Evolutionary conservation across 176 grass and related monocot species (phyloP), one percentile per base, ranked within the genome.

Genomic region (Avena eriantha): DNA sequence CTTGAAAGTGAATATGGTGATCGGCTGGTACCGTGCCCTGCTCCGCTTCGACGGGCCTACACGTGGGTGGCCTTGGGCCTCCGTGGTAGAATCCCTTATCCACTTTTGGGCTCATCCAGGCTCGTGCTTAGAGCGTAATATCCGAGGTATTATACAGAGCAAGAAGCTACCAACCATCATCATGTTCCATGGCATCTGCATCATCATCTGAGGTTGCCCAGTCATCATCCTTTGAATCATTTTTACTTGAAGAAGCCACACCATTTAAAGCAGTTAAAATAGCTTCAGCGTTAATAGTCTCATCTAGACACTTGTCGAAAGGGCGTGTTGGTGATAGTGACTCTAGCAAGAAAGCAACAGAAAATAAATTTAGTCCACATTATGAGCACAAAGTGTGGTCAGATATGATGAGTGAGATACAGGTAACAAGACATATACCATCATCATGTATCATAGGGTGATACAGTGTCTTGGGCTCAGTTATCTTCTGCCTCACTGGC

Each of bases 401-500:
- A 51, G 8, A 21, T 54, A 69, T 36, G 56, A 78, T 58, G 17
- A 73, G 23, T 58, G 17, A 73, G 23, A 85, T 35, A 12, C 9
- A 89, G 50, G 81, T 84, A 69, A 82, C 81, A 87, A 81, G 35
- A 22, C 12, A 80, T 67, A 35, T 91, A 98, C 96, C 93, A 46
- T 98, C 96, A 74, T 98, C 90, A 77, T 97, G 93, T 72, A 96
- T 88, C 93, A 98, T 98, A 83, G 85, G 93, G 82, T 94, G 94
- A 76, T 93, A 98, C 16, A 93, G 96, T 82, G 96, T 98, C 85
- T 96, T 98, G 48, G 96, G 96, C 88, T 98, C 96, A 68, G 89
- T 98, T 82, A 96, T 98, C 88, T 96, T 98, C 87, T 98, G 96
- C 82, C 96, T 90, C 73, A 98, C 87, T 35, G 93, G 96, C 53